Conservation (phyloP, 176 grass and related monocot genomes). For the Avena eriantha region DNA sequence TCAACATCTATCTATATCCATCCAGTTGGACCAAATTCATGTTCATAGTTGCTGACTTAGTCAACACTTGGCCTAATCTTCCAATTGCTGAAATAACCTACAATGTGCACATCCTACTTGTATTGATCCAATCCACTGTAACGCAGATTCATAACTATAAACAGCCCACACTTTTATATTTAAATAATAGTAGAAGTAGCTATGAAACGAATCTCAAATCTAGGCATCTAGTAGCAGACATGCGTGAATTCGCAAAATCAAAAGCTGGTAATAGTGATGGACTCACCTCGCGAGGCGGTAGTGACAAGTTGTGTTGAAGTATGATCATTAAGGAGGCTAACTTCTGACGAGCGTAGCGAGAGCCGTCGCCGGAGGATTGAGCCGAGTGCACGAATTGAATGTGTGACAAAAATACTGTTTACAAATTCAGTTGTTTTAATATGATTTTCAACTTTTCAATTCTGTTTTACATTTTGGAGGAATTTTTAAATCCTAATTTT, state of each 20-base stretch:
- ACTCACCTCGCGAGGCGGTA: slow-evolving; percentile 63
- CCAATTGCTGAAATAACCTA: not conserved
- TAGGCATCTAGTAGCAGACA: slow-evolving; percentile 24
- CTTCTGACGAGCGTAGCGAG: too few relatives aligned
- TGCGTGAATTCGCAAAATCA: not conserved
- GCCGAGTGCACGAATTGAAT: too few relatives aligned
- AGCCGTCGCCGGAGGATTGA: too few relatives aligned
- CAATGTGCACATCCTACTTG: not conserved
- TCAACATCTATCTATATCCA: not conserved
- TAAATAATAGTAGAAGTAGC: not conserved
- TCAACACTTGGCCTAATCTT: not conserved
- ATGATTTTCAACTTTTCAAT: too few relatives aligned
- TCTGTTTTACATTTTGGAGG: too few relatives aligned
- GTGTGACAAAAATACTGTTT: too few relatives aligned
- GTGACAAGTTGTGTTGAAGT: slow-evolving; percentile 39
- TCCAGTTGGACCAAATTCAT: not conserved
- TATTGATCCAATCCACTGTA: not conserved
- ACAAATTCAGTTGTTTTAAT: too few relatives aligned
- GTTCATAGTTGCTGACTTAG: not conserved
- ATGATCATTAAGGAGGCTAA: too few relatives aligned
- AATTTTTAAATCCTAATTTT: too few relatives aligned
- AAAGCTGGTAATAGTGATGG: not conserved
- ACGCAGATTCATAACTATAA: slow-evolving; percentile 5
- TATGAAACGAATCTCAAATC: not conserved
- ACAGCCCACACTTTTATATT: not conserved